Percentiles rank a stretch among this genome's conserved stretches.
These are phyloP conservation scores for Sporothrix humicola DNA, from an alignment of 2,329 filamentous ascomycete genomes.

Conservation along the genomic window DNA sequence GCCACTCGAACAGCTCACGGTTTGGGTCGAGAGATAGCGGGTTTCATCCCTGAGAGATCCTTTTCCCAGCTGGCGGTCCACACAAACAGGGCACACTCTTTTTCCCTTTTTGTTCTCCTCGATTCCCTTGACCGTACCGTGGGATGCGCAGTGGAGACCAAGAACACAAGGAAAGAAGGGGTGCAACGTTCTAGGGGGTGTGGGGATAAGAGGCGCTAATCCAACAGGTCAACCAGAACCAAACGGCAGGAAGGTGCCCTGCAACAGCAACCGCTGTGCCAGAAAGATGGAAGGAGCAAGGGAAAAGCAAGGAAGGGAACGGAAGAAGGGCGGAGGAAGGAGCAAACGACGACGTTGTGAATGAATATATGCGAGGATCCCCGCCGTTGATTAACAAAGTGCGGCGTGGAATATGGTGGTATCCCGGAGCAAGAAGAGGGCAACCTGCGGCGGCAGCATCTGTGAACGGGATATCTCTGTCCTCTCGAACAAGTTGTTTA, in stretches of 20 bases:
- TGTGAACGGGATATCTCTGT: neutral
- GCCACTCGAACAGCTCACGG: neutral
- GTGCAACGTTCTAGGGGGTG: conserved; percentile 21
- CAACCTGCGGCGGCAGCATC: neutral
- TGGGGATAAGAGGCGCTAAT: conserved; percentile 27
- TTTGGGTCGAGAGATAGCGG: conserved; percentile 28
- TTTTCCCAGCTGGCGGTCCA: conserved; percentile 3
- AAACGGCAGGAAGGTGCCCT: conserved; percentile 12
- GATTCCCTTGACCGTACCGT: conserved; percentile 13
- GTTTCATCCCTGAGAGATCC: conserved; percentile 33
- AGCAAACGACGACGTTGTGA: neutral
- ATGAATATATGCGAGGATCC: neutral
- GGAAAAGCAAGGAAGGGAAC: conserved; percentile 9
- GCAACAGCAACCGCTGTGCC: conserved; percentile 12
- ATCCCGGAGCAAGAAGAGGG: conserved; percentile 3
- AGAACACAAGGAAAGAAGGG: conserved; percentile 22
- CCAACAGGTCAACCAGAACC: conserved; percentile 3
- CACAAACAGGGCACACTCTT: conserved; percentile 10
- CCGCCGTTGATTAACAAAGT: conserved; percentile 10
- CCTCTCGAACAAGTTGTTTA: too few relatives aligned
- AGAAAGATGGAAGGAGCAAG: neutral
- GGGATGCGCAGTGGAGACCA: conserved; percentile 20
- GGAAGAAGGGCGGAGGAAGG: conserved; percentile 12
- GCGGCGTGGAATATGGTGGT: conserved; percentile 2
- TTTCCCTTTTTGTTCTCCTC: neutral